Percentiles rank a stretch among this genome's conserved stretches.
Conservation (phyloP, 495 filamentous ascomycete species). For the Geoglossum glabrum region DNA sequence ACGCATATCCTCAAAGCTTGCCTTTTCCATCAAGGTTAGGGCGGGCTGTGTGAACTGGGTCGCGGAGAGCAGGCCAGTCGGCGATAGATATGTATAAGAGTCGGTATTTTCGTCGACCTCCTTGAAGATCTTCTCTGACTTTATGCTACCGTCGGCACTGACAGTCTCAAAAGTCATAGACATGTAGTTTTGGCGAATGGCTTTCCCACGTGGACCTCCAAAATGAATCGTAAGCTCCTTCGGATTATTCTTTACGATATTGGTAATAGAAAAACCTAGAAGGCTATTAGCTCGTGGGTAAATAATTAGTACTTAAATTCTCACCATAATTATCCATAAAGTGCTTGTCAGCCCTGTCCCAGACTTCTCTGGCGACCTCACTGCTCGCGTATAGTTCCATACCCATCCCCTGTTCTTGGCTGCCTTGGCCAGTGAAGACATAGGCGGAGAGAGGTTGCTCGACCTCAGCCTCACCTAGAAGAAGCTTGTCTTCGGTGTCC, state of each 20-base stretch:
- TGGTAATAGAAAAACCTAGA: slow-evolving; percentile 77
- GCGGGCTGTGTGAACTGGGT: slow-evolving; percentile 98
- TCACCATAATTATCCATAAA: slow-evolving; percentile 97
- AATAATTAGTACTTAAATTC: not conserved
- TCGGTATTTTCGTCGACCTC: slow-evolving; percentile 77
- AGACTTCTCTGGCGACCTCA: slow-evolving; percentile 84
- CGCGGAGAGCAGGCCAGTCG: slow-evolving; percentile 84
- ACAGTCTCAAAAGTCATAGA: slow-evolving; percentile 98
- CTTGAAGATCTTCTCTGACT: slow-evolving; percentile 99
- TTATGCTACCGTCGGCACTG: slow-evolving; percentile 69
- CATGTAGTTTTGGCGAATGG: slow-evolving; percentile 98
- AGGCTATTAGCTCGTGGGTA: slow-evolving; percentile 20
- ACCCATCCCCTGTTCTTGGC: slow-evolving; percentile 97
- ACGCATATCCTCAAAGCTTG: slow-evolving; percentile 97
- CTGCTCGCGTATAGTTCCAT: slow-evolving; percentile 96
- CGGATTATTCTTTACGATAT: slow-evolving; percentile 98
- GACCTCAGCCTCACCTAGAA: slow-evolving; percentile 88
- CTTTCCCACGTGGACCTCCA: slow-evolving; percentile 87
- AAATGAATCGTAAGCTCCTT: slow-evolving; percentile 98
- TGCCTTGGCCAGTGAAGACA: slow-evolving; percentile 95
- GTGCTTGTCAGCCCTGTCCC: slow-evolving; percentile 93
- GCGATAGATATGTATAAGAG: slow-evolving; percentile 92
- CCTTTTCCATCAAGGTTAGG: slow-evolving; percentile 97
- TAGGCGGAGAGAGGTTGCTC: slow-evolving; percentile 96
- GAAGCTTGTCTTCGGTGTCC: slow-evolving; percentile 86